Evolutionary conservation across 495 filamentous ascomycete species (phyloP).

Genomic region (Arthonia radiata): DNA sequence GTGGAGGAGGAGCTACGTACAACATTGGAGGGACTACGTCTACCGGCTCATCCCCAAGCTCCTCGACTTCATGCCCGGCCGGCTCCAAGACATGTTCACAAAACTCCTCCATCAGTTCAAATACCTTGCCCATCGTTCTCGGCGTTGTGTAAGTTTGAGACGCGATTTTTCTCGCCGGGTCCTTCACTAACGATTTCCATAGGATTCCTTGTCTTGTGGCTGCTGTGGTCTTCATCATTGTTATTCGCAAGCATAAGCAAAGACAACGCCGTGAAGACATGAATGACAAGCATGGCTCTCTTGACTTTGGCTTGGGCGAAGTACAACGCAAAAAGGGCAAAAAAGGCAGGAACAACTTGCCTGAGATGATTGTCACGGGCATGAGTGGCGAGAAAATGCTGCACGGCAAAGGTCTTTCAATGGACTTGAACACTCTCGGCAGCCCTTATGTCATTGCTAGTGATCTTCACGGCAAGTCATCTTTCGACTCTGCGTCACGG

Average conservation of each 20-base stretch:
- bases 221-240: constrained; percentile 38
- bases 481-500: constrained; percentile 59
- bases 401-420: constrained; percentile 46
- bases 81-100: constrained; percentile 16
- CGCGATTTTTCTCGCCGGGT: background rate
- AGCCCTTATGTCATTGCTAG: constrained; percentile 84
- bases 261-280: constrained; percentile 56
- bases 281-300: constrained; percentile 68
- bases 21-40: too few species aligned
- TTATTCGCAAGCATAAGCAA: constrained; percentile 53
- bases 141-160: constrained; percentile 49
- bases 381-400: constrained; percentile 17
- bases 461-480: constrained; percentile 47
- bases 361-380: constrained; percentile 19
- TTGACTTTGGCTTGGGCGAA: constrained; percentile 68
- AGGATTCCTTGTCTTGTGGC: constrained; percentile 51
- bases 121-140: constrained; percentile 52
- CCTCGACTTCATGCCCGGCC: too few species aligned
- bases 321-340: constrained; percentile 15
- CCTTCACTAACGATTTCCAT: constrained; percentile 6
- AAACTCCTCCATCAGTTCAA: constrained; percentile 10
- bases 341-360: constrained; percentile 20
- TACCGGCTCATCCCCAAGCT: too few species aligned
- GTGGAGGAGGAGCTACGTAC: too few species aligned
- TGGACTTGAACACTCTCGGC: constrained; percentile 56